Evolutionary conservation across 2,329 filamentous ascomycete species (phyloP).

Genomic region (Atkinsonella texensis): DNA sequence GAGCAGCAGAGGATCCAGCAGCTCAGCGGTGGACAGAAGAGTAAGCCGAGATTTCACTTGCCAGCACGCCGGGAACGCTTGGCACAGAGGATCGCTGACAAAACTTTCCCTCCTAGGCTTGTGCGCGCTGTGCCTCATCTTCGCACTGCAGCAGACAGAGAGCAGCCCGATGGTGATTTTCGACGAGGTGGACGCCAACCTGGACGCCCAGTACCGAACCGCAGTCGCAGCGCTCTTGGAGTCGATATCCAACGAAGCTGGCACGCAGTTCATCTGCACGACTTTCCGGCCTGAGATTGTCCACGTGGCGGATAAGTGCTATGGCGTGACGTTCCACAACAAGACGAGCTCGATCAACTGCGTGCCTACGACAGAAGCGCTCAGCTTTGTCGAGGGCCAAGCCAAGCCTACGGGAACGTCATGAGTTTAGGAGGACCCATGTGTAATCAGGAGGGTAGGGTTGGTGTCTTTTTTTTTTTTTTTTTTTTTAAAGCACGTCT

Average conservation of each 20-base stretch:
- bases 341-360: slow-evolving; percentile 94
- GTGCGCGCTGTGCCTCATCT: slow-evolving; percentile 93
- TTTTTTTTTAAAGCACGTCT: too few relatives aligned
- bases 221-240: slow-evolving; percentile 84
- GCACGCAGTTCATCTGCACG: slow-evolving; percentile 89
- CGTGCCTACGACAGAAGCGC: slow-evolving; percentile 72
- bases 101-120: slow-evolving; percentile 44
- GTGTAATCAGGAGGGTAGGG: neutral
- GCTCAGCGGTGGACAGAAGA: slow-evolving; percentile 94
- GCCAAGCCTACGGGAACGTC: slow-evolving; percentile 20
- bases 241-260: slow-evolving; percentile 56
- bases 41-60: slow-evolving; percentile 36
- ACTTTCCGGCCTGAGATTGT: slow-evolving; percentile 97
- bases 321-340: slow-evolving; percentile 85
- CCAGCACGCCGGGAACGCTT: too few relatives aligned
- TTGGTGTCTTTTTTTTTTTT: too few relatives aligned
- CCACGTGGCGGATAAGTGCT: slow-evolving; percentile 90
- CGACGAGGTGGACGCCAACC: slow-evolving; percentile 96
- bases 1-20: slow-evolving; percentile 98
- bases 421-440: neutral
- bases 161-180: slow-evolving; percentile 98
- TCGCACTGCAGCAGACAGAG: slow-evolving; percentile 96
- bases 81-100: slow-evolving; percentile 6
- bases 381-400: slow-evolving; percentile 91
- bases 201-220: slow-evolving; percentile 95